Conservation (phyloP, 257 asterid genomes). For the Solanum gandarillasii region DNA sequence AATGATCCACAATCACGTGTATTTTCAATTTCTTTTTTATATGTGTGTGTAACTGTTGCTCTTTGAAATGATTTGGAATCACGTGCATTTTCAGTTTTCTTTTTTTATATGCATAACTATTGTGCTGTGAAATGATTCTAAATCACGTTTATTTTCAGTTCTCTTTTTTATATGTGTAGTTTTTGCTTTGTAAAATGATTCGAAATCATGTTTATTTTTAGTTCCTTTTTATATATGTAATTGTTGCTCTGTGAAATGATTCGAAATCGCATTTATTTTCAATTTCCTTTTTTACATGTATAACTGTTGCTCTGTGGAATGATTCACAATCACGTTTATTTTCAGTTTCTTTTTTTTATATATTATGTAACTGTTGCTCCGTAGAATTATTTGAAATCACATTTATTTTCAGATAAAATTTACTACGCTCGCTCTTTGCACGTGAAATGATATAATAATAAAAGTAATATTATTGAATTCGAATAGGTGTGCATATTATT, state of each 20-base stretch:
- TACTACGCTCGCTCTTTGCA: not conserved
- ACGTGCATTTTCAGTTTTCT: not conserved
- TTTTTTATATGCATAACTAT: not conserved
- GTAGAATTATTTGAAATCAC: not conserved
- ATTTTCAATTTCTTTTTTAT: not conserved
- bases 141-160: not conserved
- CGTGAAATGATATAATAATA: not conserved
- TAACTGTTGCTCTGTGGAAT: rapidly evolving
- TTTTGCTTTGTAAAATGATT: not conserved
- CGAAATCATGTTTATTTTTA: not conserved
- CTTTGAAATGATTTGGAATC: not conserved
- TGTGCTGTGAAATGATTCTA: rapidly evolving
- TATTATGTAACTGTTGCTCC: not conserved
- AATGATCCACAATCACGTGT: not conserved
- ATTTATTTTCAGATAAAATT: not conserved
- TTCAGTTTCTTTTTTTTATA: not conserved
- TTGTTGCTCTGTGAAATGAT: not conserved
- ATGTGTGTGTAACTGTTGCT: not conserved
- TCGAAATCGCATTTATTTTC: not conserved
- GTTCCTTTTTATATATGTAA: not conserved
- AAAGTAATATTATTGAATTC: not conserved
- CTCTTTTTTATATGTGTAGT: not conserved
- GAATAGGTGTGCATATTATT: not conserved
- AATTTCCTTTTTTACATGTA: rapidly evolving
- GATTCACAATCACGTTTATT: not conserved